These are phyloP conservation scores for Pachysandra terminalis DNA, from an alignment of 164 flowering plant species.

Conservation along the genomic window DNA sequence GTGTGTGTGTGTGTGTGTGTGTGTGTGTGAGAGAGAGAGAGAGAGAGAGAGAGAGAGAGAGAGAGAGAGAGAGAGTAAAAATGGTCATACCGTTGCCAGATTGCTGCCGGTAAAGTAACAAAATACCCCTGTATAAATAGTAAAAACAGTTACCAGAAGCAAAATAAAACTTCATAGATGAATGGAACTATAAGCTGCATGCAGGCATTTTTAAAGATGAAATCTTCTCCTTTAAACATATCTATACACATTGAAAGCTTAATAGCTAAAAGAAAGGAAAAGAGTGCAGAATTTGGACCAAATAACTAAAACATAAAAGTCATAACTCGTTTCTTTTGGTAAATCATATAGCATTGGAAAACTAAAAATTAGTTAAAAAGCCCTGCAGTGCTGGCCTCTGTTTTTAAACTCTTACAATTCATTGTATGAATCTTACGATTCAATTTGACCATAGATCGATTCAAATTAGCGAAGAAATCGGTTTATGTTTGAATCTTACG, in stretches of 20 bases:
- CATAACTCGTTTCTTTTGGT: background rate
- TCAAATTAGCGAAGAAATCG: too few relatives aligned
- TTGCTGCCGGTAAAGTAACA: conserved; percentile 67
- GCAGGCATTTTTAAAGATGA: background rate
- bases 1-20: too few relatives aligned
- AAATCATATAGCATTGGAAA: too few relatives aligned
- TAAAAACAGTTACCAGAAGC: background rate
- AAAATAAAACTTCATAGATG: background rate
- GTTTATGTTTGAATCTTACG: too few relatives aligned
- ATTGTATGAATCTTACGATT: too few relatives aligned
- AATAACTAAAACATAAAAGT: background rate
- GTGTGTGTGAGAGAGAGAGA: too few relatives aligned
- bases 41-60: too few relatives aligned
- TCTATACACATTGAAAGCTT: conserved; percentile 1
- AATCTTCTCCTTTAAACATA: too few relatives aligned
- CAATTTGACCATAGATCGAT: too few relatives aligned
- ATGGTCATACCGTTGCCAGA: conserved; percentile 66
- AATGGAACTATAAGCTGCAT: background rate
- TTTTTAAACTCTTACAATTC: too few relatives aligned
- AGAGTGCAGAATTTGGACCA: background rate
- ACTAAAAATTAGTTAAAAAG: background rate
- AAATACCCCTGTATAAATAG: conserved; percentile 52
- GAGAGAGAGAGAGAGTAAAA: too few relatives aligned
- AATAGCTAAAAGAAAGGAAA: background rate
- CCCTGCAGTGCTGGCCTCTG: background rate